Evolutionary conservation across 495 filamentous ascomycete species (phyloP).

Genomic region (Tuber indicum): DNA sequence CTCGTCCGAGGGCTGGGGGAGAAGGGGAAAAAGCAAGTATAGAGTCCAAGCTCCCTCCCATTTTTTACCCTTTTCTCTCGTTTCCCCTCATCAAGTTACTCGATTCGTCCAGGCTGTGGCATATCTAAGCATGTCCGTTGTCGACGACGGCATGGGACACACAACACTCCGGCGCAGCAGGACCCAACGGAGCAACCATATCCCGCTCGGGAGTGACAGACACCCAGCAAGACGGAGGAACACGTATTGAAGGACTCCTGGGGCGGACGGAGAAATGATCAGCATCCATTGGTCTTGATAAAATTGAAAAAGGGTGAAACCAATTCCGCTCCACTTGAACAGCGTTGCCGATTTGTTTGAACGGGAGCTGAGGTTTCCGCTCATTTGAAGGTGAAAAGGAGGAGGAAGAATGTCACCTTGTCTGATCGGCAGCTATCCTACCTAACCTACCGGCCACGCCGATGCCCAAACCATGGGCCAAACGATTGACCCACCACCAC

Average conservation of each 20-base stretch:
- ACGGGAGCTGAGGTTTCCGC: neutral
- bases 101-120: slow-evolving; percentile 14
- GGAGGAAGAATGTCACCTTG: neutral
- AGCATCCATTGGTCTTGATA: neutral
- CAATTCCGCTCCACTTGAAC: neutral
- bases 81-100: slow-evolving; percentile 29
- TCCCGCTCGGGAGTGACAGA: slow-evolving; percentile 18
- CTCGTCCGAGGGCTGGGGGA: slow-evolving; percentile 22
- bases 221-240: neutral
- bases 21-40: neutral
- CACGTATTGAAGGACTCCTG: neutral
- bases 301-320: neutral
- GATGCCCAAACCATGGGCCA: neutral
- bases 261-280: neutral
- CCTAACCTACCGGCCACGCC: neutral
- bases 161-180: slow-evolving; percentile 12
- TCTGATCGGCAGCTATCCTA: neutral
- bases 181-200: slow-evolving; percentile 35
- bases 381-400: neutral
- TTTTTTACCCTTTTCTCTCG: neutral
- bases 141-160: neutral
- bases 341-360: neutral
- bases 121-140: neutral
- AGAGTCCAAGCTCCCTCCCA: neutral
- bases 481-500: neutral